Evolutionary conservation across 805 yeast species (phyloP).

Genomic region (Saccharomycopsis guyanensis): DNA sequence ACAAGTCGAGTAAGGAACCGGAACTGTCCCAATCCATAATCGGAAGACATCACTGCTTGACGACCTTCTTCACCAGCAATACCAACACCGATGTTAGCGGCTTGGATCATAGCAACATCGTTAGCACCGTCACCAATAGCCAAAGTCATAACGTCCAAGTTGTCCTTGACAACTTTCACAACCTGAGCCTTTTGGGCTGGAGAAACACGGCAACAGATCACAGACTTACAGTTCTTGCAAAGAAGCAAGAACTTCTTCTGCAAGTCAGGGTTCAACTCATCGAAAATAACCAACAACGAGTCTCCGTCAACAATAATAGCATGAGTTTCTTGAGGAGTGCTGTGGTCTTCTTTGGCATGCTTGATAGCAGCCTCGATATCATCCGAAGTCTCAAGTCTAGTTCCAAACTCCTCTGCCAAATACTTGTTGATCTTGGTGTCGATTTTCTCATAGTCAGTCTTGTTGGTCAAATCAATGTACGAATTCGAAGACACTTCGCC

Average conservation of each 20-base stretch:
- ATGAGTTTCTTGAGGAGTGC: conserved; percentile 48
- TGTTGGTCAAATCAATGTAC: not conserved
- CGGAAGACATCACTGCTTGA: conserved; percentile 82
- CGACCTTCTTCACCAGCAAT: conserved; percentile 85
- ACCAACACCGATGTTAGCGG: conserved; percentile 80
- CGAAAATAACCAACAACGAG: conserved; percentile 43
- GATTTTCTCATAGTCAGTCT: conserved; percentile 1
- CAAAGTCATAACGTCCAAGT: conserved; percentile 64
- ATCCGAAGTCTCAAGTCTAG: conserved; percentile 33
- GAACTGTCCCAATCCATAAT: conserved; percentile 78
- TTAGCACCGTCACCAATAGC: conserved; percentile 86
- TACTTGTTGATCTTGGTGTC: conserved; percentile 36
- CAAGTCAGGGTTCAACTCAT: conserved; percentile 28
- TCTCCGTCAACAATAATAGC: conserved; percentile 70
- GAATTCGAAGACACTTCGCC: too few relatives aligned
- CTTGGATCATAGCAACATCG: conserved; percentile 84
- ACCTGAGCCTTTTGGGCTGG: conserved; percentile 79
- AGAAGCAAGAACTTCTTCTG: conserved; percentile 54
- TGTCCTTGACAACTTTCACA: conserved; percentile 56
- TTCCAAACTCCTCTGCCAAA: conserved; percentile 39
- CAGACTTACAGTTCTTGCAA: conserved; percentile 70
- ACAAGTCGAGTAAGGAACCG: conserved; percentile 56
- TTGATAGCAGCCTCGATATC: conserved; percentile 40
- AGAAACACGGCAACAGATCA: conserved; percentile 78
- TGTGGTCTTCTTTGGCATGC: conserved; percentile 51